These are phyloP conservation scores for Tausonia pullulans DNA, from an alignment of 1,284 basidiomycete genomes.

Conservation along the genomic window DNA sequence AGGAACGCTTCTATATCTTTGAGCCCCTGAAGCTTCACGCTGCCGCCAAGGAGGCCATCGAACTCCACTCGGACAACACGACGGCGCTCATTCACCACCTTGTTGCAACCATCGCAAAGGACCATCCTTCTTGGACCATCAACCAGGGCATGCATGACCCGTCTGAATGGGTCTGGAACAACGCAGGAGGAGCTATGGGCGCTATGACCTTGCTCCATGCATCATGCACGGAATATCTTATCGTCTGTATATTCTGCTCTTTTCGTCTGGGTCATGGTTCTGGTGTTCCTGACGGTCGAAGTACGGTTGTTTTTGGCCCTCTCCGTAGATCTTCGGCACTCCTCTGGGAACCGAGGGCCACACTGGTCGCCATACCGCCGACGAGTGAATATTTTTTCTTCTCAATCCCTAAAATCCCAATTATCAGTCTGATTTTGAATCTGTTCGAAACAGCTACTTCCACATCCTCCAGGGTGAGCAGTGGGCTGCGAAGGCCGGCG, in stretches of 20 bases:
- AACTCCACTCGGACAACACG: constrained; percentile 42
- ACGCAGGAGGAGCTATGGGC: constrained; percentile 97
- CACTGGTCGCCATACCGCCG: constrained; percentile 78
- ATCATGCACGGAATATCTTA: constrained; percentile 83
- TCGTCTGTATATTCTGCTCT: constrained; percentile 25
- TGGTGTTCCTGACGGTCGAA: background rate
- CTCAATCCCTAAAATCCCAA: background rate
- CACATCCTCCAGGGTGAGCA: constrained; percentile 88
- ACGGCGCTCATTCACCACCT: constrained; percentile 60
- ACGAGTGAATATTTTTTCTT: constrained; percentile 15
- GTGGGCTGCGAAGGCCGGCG: constrained; percentile 76
- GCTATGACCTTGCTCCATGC: constrained; percentile 93
- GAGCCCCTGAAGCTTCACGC: constrained; percentile 53
- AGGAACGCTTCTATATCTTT: constrained; percentile 57
- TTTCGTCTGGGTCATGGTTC: background rate
- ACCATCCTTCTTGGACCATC: constrained; percentile 49
- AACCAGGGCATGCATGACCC: constrained; percentile 46
- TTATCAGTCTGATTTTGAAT: background rate
- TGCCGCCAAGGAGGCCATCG: constrained; percentile 59
- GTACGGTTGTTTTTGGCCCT: constrained; percentile 36
- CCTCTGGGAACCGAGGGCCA: constrained; percentile 95
- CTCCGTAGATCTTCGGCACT: constrained; percentile 66
- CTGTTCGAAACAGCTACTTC: constrained; percentile 50
- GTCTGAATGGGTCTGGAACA: constrained; percentile 89
- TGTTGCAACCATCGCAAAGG: constrained; percentile 56